Conservation (phyloP, 306 rosid species). For the Pterocarpus santalinus region DNA sequence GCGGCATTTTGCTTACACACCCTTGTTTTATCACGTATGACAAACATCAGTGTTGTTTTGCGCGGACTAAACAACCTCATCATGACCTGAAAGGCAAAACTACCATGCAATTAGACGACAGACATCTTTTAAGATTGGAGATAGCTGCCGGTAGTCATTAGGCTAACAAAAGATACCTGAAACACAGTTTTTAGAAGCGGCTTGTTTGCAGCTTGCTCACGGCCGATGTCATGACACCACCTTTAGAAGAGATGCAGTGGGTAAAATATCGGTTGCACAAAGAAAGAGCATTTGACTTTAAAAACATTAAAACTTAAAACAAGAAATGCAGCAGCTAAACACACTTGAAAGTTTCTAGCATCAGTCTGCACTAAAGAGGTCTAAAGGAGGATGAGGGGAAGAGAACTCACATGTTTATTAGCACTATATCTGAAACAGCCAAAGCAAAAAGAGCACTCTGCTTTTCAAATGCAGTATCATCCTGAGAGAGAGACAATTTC, state of each 20-base stretch:
- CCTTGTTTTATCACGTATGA: slow-evolving; percentile 93
- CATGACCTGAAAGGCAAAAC: slow-evolving; percentile 72
- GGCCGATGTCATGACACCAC: slow-evolving; percentile 99
- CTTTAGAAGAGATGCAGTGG: slow-evolving; percentile 49
- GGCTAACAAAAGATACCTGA: slow-evolving; percentile 61
- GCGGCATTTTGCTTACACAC: slow-evolving; percentile 51
- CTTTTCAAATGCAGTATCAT: slow-evolving; percentile 94
- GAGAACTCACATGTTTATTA: slow-evolving; percentile 82
- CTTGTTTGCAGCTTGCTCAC: slow-evolving; percentile 98
- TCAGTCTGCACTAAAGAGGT: background rate
- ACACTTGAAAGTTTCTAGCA: background rate
- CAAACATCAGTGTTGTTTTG: slow-evolving; percentile 89
- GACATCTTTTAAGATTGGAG: slow-evolving; percentile 27
- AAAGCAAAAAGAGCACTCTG: slow-evolving; percentile 97
- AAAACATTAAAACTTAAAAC: slow-evolving; percentile 13
- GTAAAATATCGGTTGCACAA: slow-evolving; percentile 36
- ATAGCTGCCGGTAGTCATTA: slow-evolving; percentile 16
- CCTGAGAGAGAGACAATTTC: slow-evolving; percentile 58
- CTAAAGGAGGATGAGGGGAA: background rate
- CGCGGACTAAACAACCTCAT: slow-evolving; percentile 95
- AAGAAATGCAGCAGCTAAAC: slow-evolving; percentile 16
- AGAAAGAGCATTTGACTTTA: background rate
- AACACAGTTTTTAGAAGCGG: slow-evolving; percentile 95
- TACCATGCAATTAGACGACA: slow-evolving; percentile 33
- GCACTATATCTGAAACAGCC: slow-evolving; percentile 92